phyloP scores from a whole-genome alignment of 192 early-diverging fungal genomes.

The Mortierella hygrophila region DNA sequence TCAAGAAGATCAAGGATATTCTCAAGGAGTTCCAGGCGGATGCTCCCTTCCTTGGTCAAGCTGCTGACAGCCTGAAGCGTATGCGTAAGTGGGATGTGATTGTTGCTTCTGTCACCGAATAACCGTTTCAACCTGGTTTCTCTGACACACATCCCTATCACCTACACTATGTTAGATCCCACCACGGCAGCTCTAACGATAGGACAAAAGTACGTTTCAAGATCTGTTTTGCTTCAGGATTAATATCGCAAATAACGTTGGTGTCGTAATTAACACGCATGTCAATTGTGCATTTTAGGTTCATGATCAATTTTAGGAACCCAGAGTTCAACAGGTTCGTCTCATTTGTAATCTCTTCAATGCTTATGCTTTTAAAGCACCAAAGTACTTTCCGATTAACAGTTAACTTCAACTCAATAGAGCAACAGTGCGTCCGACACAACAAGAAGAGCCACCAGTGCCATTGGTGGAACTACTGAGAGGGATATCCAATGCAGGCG shows the following conservation, averaged over 20 bases:
- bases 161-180: constrained; percentile 20
- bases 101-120: no score
- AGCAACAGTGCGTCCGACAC: constrained; percentile 17
- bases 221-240: no score
- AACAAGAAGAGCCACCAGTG: constrained; percentile 24
- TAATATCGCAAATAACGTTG: no score
- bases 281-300: background rate
- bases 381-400: background rate
- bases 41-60: constrained; percentile 28
- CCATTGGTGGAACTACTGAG: constrained; percentile 30
- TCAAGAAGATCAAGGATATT: constrained; percentile 54
- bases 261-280: background rate
- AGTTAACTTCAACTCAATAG: background rate
- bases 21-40: constrained; percentile 47
- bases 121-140: background rate
- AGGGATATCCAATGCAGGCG: constrained; percentile 27
- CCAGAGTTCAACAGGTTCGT: constrained; percentile 52
- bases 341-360: background rate
- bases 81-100: constrained; percentile 19
- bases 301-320: constrained; percentile 49
- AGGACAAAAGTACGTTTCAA: constrained; percentile 28
- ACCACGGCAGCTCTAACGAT: constrained; percentile 33
- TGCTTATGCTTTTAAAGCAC: background rate
- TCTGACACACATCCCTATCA: background rate
- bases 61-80: constrained; percentile 31